Conservation (phyloP, 352 stramenopile species). For the Phytophthora sansomeana region DNA sequence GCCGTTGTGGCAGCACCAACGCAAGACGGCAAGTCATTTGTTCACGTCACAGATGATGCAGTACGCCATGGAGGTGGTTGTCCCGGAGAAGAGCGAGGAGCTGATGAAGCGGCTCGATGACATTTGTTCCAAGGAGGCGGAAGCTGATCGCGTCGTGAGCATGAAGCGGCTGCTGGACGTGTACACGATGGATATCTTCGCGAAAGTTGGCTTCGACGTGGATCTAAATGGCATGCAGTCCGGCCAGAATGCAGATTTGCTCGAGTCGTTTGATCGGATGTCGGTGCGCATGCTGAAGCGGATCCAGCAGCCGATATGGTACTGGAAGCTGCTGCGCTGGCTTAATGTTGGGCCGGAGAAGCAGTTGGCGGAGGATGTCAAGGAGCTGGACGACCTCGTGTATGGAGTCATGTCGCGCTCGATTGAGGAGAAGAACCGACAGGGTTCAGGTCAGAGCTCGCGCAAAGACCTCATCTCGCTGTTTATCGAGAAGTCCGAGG, state of each 20-base stretch:
- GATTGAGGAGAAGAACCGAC: conserved; percentile 37
- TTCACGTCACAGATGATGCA: conserved; percentile 77
- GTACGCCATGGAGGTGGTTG: conserved; percentile 62
- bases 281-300: conserved; percentile 45
- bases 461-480: conserved; percentile 57
- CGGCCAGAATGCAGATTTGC: conserved; percentile 41
- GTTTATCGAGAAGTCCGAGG: conserved; percentile 53
- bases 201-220: conserved; percentile 76
- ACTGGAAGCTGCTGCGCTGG: conserved; percentile 55
- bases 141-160: conserved; percentile 33
- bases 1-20: conserved; percentile 73
- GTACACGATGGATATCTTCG: conserved; percentile 80
- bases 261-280: conserved; percentile 47
- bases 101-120: conserved; percentile 45
- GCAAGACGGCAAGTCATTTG: conserved; percentile 92
- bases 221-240: conserved; percentile 57
- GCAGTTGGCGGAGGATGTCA: conserved; percentile 43
- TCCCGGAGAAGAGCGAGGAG: conserved; percentile 48
- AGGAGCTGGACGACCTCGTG: conserved; percentile 38
- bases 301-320: conserved; percentile 43
- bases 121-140: conserved; percentile 19
- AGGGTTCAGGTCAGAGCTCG: not conserved
- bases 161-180: conserved; percentile 63
- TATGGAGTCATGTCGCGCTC: conserved; percentile 48
- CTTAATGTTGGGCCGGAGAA: conserved; percentile 50